These are phyloP conservation scores for Vigna reflexopilosa DNA, from an alignment of 306 rosid species.

Conservation along the genomic window DNA sequence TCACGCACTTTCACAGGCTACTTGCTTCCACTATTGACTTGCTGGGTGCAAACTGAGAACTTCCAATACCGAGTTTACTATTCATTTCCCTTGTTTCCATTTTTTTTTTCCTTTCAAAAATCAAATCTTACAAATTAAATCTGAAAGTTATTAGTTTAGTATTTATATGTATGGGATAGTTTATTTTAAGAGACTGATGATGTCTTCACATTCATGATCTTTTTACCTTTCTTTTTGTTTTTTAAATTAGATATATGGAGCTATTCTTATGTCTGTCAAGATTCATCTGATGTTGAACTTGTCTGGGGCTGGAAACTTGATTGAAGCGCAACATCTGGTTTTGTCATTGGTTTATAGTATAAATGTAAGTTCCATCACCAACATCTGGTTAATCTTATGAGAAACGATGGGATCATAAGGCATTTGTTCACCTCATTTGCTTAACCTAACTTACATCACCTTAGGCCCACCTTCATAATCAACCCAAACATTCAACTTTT, in stretches of 20 bases:
- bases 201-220: slow-evolving; percentile 21
- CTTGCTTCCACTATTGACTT: slow-evolving; percentile 17
- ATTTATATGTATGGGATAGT: slow-evolving; percentile 6
- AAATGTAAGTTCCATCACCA: slow-evolving; percentile 56
- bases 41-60: slow-evolving; percentile 27
- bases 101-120: slow-evolving; percentile 8
- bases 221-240: slow-evolving; percentile 2
- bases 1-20: slow-evolving; percentile 11
- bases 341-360: slow-evolving; percentile 82
- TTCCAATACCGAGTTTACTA: background rate
- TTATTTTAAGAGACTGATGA: slow-evolving; percentile 32
- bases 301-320: slow-evolving; percentile 90
- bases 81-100: slow-evolving; percentile 2
- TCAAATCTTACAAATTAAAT: slow-evolving; percentile 32
- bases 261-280: slow-evolving; percentile 95
- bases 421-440: slow-evolving; percentile 51
- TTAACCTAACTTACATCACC: slow-evolving; percentile 58
- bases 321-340: slow-evolving; percentile 88
- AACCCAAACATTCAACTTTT: no score
- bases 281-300: slow-evolving; percentile 93
- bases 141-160: background rate
- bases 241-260: slow-evolving; percentile 80
- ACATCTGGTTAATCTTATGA: slow-evolving; percentile 21
- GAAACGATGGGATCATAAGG: slow-evolving; percentile 55
- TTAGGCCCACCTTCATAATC: no score